Conservation (phyloP, 2,329 filamentous ascomycete species). For the Colletotrichum limetticola region DNA sequence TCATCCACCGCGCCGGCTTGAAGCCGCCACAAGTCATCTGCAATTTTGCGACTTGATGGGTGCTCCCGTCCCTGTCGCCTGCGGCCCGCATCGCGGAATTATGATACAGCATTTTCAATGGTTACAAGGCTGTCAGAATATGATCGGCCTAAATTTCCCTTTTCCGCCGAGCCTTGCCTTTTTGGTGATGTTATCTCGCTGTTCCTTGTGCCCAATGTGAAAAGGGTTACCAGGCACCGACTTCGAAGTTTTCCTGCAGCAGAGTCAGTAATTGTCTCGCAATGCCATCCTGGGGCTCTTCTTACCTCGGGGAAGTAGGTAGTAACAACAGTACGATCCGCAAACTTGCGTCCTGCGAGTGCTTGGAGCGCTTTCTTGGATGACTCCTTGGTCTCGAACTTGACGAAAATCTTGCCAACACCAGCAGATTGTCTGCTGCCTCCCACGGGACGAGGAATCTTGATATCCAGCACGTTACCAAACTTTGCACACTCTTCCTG, state of each 20-base stretch:
- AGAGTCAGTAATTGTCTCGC: constrained; percentile 42
- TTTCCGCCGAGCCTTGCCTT: constrained; percentile 12
- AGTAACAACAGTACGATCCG: constrained; percentile 93
- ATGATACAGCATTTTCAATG: constrained; percentile 29
- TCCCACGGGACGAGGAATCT: constrained; percentile 88
- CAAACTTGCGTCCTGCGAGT: constrained; percentile 95
- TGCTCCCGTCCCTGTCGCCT: constrained; percentile 12
- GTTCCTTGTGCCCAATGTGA: constrained; percentile 4
- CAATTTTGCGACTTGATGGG: background rate
- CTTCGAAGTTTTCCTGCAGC: constrained; percentile 92
- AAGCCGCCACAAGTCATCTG: background rate
- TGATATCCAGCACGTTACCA: constrained; percentile 85
- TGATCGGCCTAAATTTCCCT: constrained; percentile 10
- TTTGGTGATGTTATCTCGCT: background rate
- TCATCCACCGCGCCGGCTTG: background rate
- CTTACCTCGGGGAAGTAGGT: constrained; percentile 94
- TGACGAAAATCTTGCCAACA: constrained; percentile 98
- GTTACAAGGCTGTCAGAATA: constrained; percentile 29
- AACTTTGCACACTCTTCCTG: constrained; percentile 94
- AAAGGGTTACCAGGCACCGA: constrained; percentile 79
- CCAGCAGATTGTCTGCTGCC: constrained; percentile 86
- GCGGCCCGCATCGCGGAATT: constrained; percentile 17
- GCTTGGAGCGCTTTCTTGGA: constrained; percentile 87
- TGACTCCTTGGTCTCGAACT: constrained; percentile 82
- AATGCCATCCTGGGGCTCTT: background rate